These are phyloP conservation scores for Colletotrichum limetticola DNA, from an alignment of 2,329 filamentous ascomycete genomes.

Conservation along the genomic window DNA sequence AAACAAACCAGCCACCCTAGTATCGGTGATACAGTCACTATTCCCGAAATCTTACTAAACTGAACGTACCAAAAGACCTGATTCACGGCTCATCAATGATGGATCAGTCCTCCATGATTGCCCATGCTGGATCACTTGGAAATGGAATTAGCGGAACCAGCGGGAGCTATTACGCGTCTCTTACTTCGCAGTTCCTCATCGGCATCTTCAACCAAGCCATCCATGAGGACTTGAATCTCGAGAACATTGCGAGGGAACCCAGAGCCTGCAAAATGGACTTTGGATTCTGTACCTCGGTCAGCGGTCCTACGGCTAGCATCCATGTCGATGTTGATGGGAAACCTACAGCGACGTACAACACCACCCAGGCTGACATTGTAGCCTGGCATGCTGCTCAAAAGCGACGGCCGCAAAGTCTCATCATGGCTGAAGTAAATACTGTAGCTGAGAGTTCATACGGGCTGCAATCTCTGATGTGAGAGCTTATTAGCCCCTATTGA, in stretches of 20 bases:
- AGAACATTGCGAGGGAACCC: background rate
- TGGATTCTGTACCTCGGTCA: background rate
- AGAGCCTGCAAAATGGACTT: background rate
- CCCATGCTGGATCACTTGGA: background rate
- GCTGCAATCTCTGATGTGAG: background rate
- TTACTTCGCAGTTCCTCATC: background rate
- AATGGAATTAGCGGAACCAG: background rate
- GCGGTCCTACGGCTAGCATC: background rate
- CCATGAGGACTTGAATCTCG: background rate
- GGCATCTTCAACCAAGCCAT: background rate
- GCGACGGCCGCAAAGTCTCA: background rate
- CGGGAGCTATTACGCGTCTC: background rate
- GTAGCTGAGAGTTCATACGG: background rate
- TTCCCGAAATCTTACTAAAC: background rate
- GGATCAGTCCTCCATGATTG: background rate
- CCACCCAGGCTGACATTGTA: background rate
- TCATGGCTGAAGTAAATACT: background rate
- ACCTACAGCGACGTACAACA: background rate
- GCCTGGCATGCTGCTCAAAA: background rate
- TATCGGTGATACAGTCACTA: too few relatives aligned
- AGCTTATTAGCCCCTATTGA: background rate
- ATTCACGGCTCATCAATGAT: background rate
- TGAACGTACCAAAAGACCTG: background rate
- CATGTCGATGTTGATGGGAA: background rate
- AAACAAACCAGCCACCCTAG: background rate